Percentiles rank a stretch among this genome's conserved stretches.
Evolutionary conservation across 2,329 filamentous ascomycete genomes (phyloP).

Genomic region (Colletotrichum orbiculare): DNA sequence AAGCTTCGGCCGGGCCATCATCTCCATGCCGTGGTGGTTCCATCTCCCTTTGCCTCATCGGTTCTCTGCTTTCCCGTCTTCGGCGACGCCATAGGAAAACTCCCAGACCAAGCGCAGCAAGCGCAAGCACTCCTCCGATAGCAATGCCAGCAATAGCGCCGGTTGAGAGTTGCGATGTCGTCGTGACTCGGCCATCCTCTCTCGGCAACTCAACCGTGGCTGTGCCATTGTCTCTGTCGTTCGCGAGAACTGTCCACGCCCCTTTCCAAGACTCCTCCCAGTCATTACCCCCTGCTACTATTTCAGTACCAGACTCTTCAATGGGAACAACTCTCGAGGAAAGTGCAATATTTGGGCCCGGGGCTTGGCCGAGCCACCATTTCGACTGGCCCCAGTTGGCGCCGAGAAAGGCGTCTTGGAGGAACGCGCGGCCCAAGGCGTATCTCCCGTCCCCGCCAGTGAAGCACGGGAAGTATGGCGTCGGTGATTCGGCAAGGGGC

Average conservation of each 20-base stretch:
- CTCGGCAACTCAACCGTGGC: neutral
- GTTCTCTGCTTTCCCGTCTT: too few species aligned
- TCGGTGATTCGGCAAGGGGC: conserved; percentile 46
- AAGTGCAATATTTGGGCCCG: conserved; percentile 45
- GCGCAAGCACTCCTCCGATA: conserved; percentile 43
- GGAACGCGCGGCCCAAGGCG: conserved; percentile 55
- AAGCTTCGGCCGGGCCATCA: too few species aligned
- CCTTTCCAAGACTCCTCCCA: conserved; percentile 44
- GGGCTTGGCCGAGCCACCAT: conserved; percentile 54
- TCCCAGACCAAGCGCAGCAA: conserved; percentile 39
- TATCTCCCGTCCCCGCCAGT: conserved; percentile 41
- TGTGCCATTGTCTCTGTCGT: conserved; percentile 37
- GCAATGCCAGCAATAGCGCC: conserved; percentile 50
- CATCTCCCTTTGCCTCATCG: neutral
- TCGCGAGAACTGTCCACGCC: conserved; percentile 43
- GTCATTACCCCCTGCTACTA: conserved; percentile 43
- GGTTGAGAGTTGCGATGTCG: conserved; percentile 38
- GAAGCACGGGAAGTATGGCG: conserved; percentile 57
- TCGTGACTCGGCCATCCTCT: conserved; percentile 16
- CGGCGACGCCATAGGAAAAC: conserved; percentile 41
- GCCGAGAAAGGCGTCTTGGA: conserved; percentile 59
- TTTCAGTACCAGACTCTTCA: conserved; percentile 31
- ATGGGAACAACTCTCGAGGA: neutral
- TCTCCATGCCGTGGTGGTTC: neutral
- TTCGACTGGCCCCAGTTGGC: conserved; percentile 50